Percentiles rank a stretch among this genome's conserved stretches.
These are phyloP conservation scores for Celoporthe dispersa DNA, from an alignment of 2,329 filamentous ascomycete genomes.

Conservation along the genomic window DNA sequence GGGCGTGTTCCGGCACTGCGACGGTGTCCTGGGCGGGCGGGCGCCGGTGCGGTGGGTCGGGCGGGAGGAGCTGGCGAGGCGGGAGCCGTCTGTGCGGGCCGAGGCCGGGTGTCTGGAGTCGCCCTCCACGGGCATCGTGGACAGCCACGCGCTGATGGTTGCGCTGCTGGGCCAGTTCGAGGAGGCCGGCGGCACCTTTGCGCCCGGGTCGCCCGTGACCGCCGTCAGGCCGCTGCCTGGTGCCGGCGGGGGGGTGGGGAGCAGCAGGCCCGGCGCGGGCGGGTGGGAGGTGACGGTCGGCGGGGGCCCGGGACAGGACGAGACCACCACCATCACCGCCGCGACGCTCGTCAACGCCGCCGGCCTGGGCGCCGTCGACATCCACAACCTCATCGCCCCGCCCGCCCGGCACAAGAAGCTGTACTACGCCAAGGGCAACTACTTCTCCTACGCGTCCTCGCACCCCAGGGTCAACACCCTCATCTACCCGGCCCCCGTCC, in stretches of 20 bases:
- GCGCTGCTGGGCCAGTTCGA: conserved; percentile 78
- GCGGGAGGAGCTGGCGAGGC: conserved; percentile 59
- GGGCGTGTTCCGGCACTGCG: conserved; percentile 52
- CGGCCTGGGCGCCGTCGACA: conserved; percentile 73
- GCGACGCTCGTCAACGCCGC: conserved; percentile 85
- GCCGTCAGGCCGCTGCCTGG: conserved; percentile 55
- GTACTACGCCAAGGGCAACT: conserved; percentile 92
- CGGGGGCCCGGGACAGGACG: conserved; percentile 49
- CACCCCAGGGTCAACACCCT: conserved; percentile 70
- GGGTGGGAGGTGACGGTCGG: conserved; percentile 73
- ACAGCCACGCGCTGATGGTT: conserved; percentile 84
- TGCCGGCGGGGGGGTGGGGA: conserved; percentile 30
- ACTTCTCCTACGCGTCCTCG: conserved; percentile 80
- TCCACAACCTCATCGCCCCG: conserved; percentile 83
- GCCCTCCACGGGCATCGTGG: conserved; percentile 86
- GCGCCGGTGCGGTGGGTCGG: conserved; percentile 77
- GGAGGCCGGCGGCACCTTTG: conserved; percentile 74
- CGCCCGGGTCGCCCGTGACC: conserved; percentile 70
- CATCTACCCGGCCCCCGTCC: conserved; percentile 84
- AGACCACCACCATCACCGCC: conserved; percentile 64
- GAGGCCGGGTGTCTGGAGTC: conserved; percentile 78
- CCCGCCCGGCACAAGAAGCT: conserved; percentile 58
- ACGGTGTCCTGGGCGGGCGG: conserved; percentile 40
- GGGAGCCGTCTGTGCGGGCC: conserved; percentile 79
- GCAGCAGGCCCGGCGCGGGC: conserved; percentile 44